These are phyloP conservation scores for Phylloboletellus chloephorus DNA, from an alignment of 1,284 basidiomycete species.

Conservation along the genomic window DNA sequence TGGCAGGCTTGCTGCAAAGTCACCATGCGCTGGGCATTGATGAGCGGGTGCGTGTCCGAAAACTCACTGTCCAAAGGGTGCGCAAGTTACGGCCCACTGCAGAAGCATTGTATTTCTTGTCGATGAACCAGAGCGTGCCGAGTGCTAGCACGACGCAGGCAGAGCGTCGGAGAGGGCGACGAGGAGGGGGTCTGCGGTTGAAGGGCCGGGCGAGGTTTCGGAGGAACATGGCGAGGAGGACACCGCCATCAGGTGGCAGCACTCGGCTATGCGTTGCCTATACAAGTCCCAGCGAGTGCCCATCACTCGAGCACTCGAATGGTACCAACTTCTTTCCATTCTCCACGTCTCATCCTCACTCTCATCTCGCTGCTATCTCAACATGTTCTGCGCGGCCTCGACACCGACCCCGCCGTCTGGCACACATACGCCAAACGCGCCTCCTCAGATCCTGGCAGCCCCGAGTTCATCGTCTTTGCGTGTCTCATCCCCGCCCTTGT, in stretches of 20 bases:
- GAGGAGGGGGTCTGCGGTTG: conserved; percentile 3
- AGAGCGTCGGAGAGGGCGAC: conserved; percentile 24
- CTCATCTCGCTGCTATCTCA: conserved; percentile 24
- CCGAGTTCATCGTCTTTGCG: conserved; percentile 30
- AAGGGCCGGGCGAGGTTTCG: not conserved
- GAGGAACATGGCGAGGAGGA: conserved; percentile 10
- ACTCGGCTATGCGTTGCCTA: not conserved
- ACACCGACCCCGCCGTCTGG: conserved; percentile 9
- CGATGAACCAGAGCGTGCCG: conserved; percentile 46
- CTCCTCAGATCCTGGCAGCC: conserved; percentile 5
- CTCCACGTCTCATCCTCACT: conserved; percentile 19
- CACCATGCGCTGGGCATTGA: not conserved
- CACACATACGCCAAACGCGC: conserved; percentile 26
- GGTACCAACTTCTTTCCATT: conserved; percentile 29
- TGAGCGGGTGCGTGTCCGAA: not conserved
- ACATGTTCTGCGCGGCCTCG: conserved; percentile 21
- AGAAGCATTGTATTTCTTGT: conserved; percentile 62
- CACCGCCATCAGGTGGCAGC: no score
- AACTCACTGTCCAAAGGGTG: conserved; percentile 59
- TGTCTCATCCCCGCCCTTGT: conserved; percentile 50
- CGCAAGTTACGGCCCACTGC: conserved; percentile 58
- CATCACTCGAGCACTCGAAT: conserved; percentile 23
- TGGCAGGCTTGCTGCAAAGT: not conserved
- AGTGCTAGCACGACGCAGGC: conserved; percentile 37
- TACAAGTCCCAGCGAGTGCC: conserved; percentile 1